phyloP scores from a whole-genome alignment of 306 rosid genomes.

The Vicia faba region DNA sequence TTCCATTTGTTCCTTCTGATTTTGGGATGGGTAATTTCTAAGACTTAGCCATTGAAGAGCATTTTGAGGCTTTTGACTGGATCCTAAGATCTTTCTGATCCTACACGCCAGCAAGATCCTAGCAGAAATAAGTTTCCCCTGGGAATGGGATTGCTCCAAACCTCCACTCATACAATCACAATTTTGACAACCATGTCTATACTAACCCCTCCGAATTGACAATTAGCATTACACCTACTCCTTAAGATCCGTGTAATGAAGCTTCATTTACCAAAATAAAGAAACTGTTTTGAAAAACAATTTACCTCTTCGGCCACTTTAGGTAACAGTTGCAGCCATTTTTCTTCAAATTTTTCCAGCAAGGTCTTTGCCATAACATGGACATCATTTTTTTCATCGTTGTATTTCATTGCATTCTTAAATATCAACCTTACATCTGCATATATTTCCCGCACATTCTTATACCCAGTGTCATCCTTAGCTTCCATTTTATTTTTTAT shows the following conservation, averaged over 20 bases:
- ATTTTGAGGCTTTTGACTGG: slow-evolving; percentile 6
- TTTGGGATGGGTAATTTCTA: not conserved
- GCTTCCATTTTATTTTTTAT: slow-evolving; percentile 81
- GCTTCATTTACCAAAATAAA: slow-evolving; percentile 27
- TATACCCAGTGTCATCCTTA: slow-evolving; percentile 76
- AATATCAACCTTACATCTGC: slow-evolving; percentile 76
- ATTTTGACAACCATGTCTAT: not conserved
- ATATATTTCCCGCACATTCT: slow-evolving; percentile 68
- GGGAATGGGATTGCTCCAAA: not conserved
- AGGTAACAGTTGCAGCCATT: slow-evolving; percentile 77
- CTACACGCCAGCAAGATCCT: not conserved
- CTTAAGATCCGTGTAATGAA: slow-evolving; percentile 8
- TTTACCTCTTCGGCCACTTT: slow-evolving; percentile 80
- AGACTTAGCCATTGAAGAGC: not conserved
- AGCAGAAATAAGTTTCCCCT: not conserved
- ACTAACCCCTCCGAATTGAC: slow-evolving; percentile 1
- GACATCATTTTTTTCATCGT: slow-evolving; percentile 65
- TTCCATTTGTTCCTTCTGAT: not conserved
- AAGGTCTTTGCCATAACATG: slow-evolving; percentile 84
- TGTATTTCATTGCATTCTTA: slow-evolving; percentile 81
- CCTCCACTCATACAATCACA: slow-evolving; percentile 6
- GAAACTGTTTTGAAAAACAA: slow-evolving; percentile 16
- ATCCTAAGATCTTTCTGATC: slow-evolving; percentile 1
- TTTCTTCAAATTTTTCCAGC: slow-evolving; percentile 73
- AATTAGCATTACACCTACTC: not conserved